These are phyloP conservation scores for Chlamydomonas eustigma DNA, from an alignment of 139 green algal species.

Conservation along the genomic window DNA sequence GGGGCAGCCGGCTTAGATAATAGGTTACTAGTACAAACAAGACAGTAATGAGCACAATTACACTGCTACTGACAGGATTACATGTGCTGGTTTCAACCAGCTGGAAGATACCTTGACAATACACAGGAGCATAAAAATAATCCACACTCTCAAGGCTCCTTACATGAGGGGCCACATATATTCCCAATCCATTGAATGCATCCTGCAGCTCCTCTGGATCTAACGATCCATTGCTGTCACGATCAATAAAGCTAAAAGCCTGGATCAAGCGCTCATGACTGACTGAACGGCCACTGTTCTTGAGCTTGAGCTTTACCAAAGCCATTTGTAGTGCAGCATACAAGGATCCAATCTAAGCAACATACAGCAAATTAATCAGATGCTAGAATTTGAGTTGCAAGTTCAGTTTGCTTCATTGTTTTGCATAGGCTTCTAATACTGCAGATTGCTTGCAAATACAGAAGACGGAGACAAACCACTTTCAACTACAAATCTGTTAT, in stretches of 20 bases:
- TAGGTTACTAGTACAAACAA: not conserved
- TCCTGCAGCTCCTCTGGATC: not conserved
- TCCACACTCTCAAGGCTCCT: not conserved
- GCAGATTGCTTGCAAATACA: no score
- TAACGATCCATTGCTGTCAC: not conserved
- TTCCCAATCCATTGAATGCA: not conserved
- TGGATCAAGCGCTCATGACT: constrained; percentile 5
- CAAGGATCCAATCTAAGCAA: no score
- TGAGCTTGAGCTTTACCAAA: constrained; percentile 8
- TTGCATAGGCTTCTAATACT: no score
- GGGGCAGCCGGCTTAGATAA: not conserved
- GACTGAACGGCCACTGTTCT: constrained; percentile 5
- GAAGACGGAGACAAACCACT: no score
- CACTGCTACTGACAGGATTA: not conserved
- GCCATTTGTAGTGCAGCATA: constrained; percentile 13
- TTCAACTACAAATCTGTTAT: no score
- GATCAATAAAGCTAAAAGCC: constrained; percentile 12
- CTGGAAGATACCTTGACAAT: not conserved
- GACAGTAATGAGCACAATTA: not conserved
- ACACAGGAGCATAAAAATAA: not conserved
- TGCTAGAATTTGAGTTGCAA: no score
- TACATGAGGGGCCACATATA: not conserved
- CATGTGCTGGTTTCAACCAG: not conserved
- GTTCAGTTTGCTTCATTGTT: no score
- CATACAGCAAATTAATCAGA: no score